Conservation (phyloP, 2,329 filamentous ascomycete genomes). For the Botrytis fragariae region DNA sequence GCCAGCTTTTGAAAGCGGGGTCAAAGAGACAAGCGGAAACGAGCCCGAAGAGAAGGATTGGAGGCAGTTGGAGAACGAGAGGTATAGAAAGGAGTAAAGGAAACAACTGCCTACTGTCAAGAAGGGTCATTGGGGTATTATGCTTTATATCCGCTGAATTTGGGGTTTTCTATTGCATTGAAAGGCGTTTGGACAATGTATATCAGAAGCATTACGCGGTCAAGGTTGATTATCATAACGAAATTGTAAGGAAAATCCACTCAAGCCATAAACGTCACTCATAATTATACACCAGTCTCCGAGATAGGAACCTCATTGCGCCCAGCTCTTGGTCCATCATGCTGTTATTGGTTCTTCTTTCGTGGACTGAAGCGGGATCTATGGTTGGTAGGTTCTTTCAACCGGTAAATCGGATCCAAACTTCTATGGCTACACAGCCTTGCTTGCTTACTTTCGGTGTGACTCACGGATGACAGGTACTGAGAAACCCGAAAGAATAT, state of each 20-base stretch:
- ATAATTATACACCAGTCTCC: background rate
- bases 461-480: background rate
- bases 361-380: background rate
- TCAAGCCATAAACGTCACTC: constrained; percentile 3
- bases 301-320: background rate
- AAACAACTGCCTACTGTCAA: background rate
- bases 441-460: background rate
- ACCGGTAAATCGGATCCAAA: background rate
- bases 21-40: constrained; percentile 65
- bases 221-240: constrained; percentile 7
- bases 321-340: background rate
- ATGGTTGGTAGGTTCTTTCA: background rate
- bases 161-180: background rate
- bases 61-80: constrained; percentile 64
- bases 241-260: background rate
- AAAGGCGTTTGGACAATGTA: background rate
- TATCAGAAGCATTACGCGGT: background rate
- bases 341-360: background rate
- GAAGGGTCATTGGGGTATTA: background rate
- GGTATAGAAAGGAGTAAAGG: constrained; percentile 45
- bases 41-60: constrained; percentile 61
- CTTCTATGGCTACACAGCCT: background rate
- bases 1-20: constrained; percentile 63
- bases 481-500: background rate
- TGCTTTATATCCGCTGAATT: background rate